A percentile compares a stretch with the other conserved stretches of the same genome.
These are phyloP conservation scores for Pythium coloratum DNA, from an alignment of 352 stramenopile genomes.

Conservation along the genomic window DNA sequence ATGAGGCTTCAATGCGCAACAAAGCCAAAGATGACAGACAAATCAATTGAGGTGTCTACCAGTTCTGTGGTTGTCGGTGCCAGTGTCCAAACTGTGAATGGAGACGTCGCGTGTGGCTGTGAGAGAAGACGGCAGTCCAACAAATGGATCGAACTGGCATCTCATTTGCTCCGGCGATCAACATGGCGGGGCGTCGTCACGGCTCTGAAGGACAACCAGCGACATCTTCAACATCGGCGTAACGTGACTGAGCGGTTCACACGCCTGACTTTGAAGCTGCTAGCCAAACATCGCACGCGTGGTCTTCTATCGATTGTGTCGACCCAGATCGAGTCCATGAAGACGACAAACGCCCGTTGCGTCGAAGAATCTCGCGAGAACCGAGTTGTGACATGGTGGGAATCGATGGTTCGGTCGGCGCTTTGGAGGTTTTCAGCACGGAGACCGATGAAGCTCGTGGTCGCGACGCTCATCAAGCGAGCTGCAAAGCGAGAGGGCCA, in stretches of 20 bases:
- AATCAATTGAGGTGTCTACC: background rate
- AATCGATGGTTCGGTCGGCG: background rate
- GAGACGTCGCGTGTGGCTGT: background rate
- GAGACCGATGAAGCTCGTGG: background rate
- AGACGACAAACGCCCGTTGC: background rate
- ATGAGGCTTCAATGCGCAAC: background rate
- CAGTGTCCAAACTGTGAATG: background rate
- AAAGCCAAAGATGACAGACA: background rate
- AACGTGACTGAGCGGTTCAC: background rate
- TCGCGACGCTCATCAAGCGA: background rate
- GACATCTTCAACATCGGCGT: background rate
- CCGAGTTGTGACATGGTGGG: background rate
- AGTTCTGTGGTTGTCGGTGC: background rate
- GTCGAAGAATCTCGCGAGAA: background rate
- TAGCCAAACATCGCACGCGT: background rate
- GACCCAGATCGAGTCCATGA: background rate
- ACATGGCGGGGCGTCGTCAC: background rate
- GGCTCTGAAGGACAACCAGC: background rate
- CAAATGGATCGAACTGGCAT: background rate
- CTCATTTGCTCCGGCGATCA: background rate
- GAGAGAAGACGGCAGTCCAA: no score
- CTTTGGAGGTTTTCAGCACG: background rate
- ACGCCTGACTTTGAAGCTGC: background rate
- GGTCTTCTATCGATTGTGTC: background rate
- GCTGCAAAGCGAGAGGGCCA: background rate